Evolutionary conservation across 208 protist species (phyloP).

Genomic region (Eutreptiella sp.): DNA sequence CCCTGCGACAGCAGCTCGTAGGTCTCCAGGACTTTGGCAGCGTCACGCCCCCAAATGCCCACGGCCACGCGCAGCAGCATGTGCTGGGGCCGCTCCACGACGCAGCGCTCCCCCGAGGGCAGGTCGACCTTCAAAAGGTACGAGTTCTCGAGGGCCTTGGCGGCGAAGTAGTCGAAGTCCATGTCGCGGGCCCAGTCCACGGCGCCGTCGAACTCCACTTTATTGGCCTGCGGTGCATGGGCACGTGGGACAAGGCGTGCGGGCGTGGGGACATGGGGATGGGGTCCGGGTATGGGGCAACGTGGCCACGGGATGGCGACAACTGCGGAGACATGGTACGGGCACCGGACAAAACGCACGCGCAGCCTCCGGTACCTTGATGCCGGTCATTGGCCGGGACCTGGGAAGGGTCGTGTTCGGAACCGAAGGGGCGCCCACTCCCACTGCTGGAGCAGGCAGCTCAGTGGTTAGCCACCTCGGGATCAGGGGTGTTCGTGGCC

Average conservation of each 20-base stretch:
- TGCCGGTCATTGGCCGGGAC: too few species aligned
- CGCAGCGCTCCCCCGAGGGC: constrained; percentile 47
- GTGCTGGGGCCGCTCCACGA: constrained; percentile 97
- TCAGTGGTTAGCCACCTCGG: too few species aligned
- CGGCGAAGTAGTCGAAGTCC: constrained; percentile 98
- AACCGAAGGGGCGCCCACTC: too few species aligned
- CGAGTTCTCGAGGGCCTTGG: constrained; percentile 96
- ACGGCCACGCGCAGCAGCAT: constrained; percentile 97
- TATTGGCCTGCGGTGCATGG: constrained; percentile 33
- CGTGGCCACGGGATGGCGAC: too few species aligned
- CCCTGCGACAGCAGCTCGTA: constrained; percentile 90
- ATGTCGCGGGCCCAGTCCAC: constrained; percentile 92
- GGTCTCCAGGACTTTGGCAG: constrained; percentile 85
- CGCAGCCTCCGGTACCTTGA: too few species aligned
- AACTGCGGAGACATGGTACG: too few species aligned
- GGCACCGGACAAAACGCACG: too few species aligned
- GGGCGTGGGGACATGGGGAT: neutral
- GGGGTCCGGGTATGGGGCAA: neutral
- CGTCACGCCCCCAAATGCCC: constrained; percentile 89
- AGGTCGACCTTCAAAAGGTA: constrained; percentile 93
- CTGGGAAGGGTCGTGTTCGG: too few species aligned
- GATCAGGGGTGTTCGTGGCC: too few species aligned
- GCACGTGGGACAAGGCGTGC: neutral
- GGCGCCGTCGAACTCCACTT: constrained; percentile 70
- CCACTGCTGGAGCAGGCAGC: too few species aligned